Conservation (phyloP, 2,329 filamentous ascomycete genomes). For the Claviceps paspali region DNA sequence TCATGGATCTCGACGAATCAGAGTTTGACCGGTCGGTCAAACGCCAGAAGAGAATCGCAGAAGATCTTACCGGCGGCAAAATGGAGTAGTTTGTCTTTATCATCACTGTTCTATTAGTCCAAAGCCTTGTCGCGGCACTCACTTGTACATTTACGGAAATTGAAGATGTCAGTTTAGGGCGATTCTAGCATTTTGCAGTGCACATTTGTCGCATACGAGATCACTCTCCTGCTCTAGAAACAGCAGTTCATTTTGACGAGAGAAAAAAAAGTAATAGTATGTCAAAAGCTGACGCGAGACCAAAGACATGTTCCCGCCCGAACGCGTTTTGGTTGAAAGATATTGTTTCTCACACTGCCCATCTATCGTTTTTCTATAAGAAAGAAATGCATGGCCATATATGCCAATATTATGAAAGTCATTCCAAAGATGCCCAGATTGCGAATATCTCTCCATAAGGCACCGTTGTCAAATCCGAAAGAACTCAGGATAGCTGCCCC, state of each 20-base stretch:
- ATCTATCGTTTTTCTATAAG: constrained; percentile 65
- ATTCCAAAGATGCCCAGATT: constrained; percentile 71
- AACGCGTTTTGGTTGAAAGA: neutral
- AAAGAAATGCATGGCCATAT: constrained; percentile 82
- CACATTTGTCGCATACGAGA: too few relatives aligned
- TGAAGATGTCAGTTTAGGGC: too few relatives aligned
- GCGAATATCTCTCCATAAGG: constrained; percentile 70
- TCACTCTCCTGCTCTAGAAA: too few relatives aligned
- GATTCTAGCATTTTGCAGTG: too few relatives aligned
- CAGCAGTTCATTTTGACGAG: too few relatives aligned
- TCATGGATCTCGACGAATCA: constrained; percentile 21
- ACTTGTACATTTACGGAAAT: neutral
- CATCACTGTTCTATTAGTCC: neutral
- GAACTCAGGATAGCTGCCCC: constrained; percentile 86
- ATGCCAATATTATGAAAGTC: constrained; percentile 75
- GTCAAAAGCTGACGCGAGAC: neutral
- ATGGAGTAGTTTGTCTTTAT: constrained; percentile 17
- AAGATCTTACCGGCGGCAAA: constrained; percentile 45
- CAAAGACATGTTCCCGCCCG: neutral
- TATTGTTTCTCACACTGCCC: neutral
- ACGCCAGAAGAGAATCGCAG: constrained; percentile 39
- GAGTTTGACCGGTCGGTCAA: constrained; percentile 30
- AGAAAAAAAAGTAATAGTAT: too few relatives aligned
- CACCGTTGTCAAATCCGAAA: constrained; percentile 83
- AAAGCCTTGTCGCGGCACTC: neutral